Evolutionary conservation across 495 filamentous ascomycete genomes (phyloP).

Genomic region (Penicillium atrosanguineum): DNA sequence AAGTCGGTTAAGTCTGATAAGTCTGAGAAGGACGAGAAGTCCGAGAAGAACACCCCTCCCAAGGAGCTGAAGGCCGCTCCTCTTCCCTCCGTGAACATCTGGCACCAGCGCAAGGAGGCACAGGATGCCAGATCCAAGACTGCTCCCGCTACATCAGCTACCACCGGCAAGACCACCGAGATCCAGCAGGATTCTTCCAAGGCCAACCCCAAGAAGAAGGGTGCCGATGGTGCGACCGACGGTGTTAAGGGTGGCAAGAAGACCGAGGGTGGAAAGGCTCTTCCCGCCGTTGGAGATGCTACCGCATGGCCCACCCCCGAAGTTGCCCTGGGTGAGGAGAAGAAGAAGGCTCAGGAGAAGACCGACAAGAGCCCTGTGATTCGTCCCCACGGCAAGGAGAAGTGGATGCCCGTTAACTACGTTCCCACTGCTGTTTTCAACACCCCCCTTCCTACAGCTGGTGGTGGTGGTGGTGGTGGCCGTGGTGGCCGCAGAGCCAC

Average conservation of each 20-base stretch:
- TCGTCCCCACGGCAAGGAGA: slow-evolving; percentile 63
- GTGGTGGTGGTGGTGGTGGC: slow-evolving; percentile 47
- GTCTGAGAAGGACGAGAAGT: slow-evolving; percentile 43
- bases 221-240: slow-evolving; percentile 27
- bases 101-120: slow-evolving; percentile 72
- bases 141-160: slow-evolving; percentile 22
- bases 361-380: slow-evolving; percentile 53
- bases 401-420: slow-evolving; percentile 70
- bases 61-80: slow-evolving; percentile 77
- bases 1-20: slow-evolving; percentile 29
- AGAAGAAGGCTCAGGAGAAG: slow-evolving; percentile 65
- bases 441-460: slow-evolving; percentile 65
- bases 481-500: slow-evolving; percentile 58
- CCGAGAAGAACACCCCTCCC: slow-evolving; percentile 53
- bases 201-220: slow-evolving; percentile 48
- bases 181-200: slow-evolving; percentile 42
- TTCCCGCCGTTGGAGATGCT: slow-evolving; percentile 66
- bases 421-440: slow-evolving; percentile 78
- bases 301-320: slow-evolving; percentile 89
- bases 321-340: slow-evolving; percentile 68
- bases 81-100: slow-evolving; percentile 78
- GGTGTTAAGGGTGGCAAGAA: slow-evolving; percentile 42
- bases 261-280: slow-evolving; percentile 38
- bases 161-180: slow-evolving; percentile 42
- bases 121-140: slow-evolving; percentile 65